Evolutionary conservation across 805 yeast species (phyloP).

Genomic region (Lipomyces kockii): DNA sequence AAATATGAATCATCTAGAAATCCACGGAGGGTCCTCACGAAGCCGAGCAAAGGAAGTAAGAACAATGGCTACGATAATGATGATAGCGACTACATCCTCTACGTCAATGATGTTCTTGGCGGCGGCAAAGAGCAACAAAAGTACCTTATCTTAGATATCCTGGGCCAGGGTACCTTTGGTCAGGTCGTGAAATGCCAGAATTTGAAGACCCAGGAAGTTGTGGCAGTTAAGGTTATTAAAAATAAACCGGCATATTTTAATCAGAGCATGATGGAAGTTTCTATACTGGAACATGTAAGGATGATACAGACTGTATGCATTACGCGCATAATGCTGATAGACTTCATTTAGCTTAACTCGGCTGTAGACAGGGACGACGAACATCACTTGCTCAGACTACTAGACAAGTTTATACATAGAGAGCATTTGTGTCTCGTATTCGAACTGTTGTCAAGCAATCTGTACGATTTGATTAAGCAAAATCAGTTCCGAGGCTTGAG

Average conservation of each 20-base stretch:
- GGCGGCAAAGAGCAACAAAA: slow-evolving; percentile 71
- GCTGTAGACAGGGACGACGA: slow-evolving; percentile 70
- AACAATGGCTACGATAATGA: slow-evolving; percentile 88
- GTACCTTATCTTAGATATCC: slow-evolving; percentile 75
- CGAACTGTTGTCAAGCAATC: slow-evolving; percentile 83
- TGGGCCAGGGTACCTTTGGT: slow-evolving; percentile 98
- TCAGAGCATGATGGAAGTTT: slow-evolving; percentile 89
- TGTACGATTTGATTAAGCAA: slow-evolving; percentile 88
- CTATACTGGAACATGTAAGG: slow-evolving; percentile 67
- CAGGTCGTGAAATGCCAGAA: slow-evolving; percentile 95
- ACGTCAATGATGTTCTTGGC: slow-evolving; percentile 93
- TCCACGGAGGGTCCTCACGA: slow-evolving; percentile 90
- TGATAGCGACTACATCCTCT: slow-evolving; percentile 86
- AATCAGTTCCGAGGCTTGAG: slow-evolving; percentile 91
- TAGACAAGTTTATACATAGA: slow-evolving; percentile 89
- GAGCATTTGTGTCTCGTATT: slow-evolving; percentile 92
- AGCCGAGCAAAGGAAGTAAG: slow-evolving; percentile 80
- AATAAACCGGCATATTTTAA: slow-evolving; percentile 88
- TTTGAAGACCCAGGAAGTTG: slow-evolving; percentile 76
- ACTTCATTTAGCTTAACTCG: slow-evolving; percentile 54
- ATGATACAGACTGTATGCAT: background rate
- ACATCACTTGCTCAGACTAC: slow-evolving; percentile 74
- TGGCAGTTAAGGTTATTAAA: slow-evolving; percentile 93
- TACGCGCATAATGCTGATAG: background rate
- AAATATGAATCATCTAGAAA: slow-evolving; percentile 82